A percentile compares a stretch with the other conserved stretches of the same genome.
phyloP scores from a whole-genome alignment of 1,139 yeast species.

The Hansenula sp. region DNA sequence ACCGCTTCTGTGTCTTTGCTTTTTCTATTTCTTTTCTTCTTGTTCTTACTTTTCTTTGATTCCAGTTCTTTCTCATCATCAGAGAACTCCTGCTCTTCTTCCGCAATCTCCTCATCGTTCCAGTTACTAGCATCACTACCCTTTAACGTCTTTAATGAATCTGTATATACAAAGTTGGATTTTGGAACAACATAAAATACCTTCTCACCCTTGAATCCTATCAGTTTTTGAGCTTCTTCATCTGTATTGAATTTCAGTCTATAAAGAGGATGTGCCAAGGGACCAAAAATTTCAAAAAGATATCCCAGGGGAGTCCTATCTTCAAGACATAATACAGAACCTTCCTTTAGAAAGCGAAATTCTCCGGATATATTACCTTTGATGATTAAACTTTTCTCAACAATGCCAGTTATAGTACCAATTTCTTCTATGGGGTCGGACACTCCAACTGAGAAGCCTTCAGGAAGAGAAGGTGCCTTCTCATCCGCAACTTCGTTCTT shows the following conservation, averaged over 20 bases:
- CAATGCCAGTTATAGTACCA: slow-evolving; percentile 69
- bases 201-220: slow-evolving; percentile 46
- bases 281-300: slow-evolving; percentile 86
- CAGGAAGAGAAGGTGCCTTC: slow-evolving; percentile 64
- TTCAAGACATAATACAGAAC: slow-evolving; percentile 74
- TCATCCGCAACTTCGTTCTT: slow-evolving; percentile 75
- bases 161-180: slow-evolving; percentile 76
- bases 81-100: slow-evolving; percentile 90
- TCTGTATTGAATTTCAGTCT: slow-evolving; percentile 66
- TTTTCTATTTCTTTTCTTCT: slow-evolving; percentile 47
- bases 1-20: slow-evolving; percentile 27
- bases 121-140: slow-evolving; percentile 96
- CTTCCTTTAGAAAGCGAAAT: slow-evolving; percentile 76
- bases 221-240: slow-evolving; percentile 40
- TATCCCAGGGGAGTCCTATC: slow-evolving; percentile 77
- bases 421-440: slow-evolving; percentile 66
- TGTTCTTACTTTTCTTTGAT: slow-evolving; percentile 45
- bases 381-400: slow-evolving; percentile 69
- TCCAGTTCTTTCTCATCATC: slow-evolving; percentile 80
- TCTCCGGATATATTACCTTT: slow-evolving; percentile 83
- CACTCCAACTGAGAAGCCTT: slow-evolving; percentile 53
- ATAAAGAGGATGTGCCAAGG: slow-evolving; percentile 79
- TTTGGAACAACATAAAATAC: slow-evolving; percentile 80
- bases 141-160: slow-evolving; percentile 59
- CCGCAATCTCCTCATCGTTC: slow-evolving; percentile 91